Evolutionary conservation across 164 flowering plant genomes (phyloP).

Genomic region (Chimonanthus salicifolius): DNA sequence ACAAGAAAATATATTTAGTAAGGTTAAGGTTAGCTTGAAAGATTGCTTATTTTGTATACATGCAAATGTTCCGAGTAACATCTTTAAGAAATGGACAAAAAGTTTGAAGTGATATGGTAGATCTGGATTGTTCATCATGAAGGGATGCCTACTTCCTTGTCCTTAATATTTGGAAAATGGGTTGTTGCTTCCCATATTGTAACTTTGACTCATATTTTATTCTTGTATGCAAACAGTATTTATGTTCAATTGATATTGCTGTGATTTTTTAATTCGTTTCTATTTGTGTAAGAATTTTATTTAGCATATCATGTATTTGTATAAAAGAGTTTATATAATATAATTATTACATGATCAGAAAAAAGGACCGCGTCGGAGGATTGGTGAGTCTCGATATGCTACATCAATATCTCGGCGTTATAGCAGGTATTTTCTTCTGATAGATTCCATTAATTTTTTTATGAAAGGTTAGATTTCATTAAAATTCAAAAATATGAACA

Average conservation of each 20-base stretch:
- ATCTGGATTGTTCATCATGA: neutral
- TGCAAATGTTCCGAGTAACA: too few species aligned
- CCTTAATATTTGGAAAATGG: neutral
- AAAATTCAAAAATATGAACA: too few species aligned
- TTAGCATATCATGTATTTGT: neutral
- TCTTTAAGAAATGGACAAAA: too few species aligned
- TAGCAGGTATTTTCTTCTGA: constrained; percentile 44
- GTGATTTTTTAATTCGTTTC: neutral
- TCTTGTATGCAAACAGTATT: neutral
- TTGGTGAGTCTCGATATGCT: constrained; percentile 28
- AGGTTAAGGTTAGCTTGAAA: neutral
- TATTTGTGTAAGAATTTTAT: too few species aligned
- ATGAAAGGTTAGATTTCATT: neutral
- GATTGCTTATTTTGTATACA: too few species aligned
- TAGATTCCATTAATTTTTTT: neutral
- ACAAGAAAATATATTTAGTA: too few species aligned
- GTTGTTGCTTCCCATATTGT: too few species aligned
- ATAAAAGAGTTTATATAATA: neutral
- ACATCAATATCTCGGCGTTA: constrained; percentile 29
- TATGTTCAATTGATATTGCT: too few species aligned
- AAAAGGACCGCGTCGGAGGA: constrained; percentile 34
- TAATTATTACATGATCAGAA: constrained; percentile 38
- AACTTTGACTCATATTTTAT: too few species aligned
- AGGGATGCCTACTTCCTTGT: neutral
- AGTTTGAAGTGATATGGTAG: neutral